phyloP scores from a whole-genome alignment of 495 filamentous ascomycete species.

The Amniculicola lignicola region DNA sequence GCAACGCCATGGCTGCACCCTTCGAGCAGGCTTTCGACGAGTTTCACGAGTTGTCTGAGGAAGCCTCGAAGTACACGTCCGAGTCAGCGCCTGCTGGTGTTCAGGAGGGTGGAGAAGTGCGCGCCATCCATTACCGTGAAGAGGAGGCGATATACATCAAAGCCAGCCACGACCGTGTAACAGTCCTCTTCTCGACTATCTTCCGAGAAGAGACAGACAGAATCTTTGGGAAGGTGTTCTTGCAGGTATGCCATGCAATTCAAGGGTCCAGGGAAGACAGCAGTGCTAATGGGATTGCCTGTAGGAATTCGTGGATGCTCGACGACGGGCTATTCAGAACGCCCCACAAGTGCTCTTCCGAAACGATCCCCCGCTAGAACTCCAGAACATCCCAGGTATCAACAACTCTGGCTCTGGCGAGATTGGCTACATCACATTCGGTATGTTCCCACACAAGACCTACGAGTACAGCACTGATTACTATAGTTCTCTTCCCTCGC shows the following conservation, averaged over 20 bases:
- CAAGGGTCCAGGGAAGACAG: neutral
- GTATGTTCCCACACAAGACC: conserved; percentile 50
- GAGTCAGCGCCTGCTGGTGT: conserved; percentile 89
- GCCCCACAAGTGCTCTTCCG: conserved; percentile 97
- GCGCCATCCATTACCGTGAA: conserved; percentile 95
- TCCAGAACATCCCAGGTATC: conserved; percentile 81
- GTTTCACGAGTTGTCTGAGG: conserved; percentile 77
- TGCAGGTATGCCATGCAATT: conserved; percentile 50
- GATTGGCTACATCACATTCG: conserved; percentile 96
- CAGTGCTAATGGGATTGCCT: neutral
- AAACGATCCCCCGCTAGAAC: conserved; percentile 88
- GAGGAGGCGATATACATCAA: conserved; percentile 99
- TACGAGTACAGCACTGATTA: neutral
- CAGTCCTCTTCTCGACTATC: conserved; percentile 97
- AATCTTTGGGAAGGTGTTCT: conserved; percentile 94
- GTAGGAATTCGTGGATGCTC: conserved; percentile 93
- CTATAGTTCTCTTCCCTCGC: conserved; percentile 85
- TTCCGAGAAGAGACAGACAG: conserved; percentile 97
- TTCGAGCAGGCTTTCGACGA: conserved; percentile 96
- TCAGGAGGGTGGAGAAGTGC: conserved; percentile 83
- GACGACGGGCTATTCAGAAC: conserved; percentile 92
- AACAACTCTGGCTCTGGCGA: conserved; percentile 67
- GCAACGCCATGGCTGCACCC: conserved; percentile 96
- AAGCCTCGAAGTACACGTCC: conserved; percentile 82
- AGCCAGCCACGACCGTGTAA: conserved; percentile 92